These are phyloP conservation scores for Lactifluus hygrophoroides DNA, from an alignment of 768 basidiomycete species.

Conservation along the genomic window DNA sequence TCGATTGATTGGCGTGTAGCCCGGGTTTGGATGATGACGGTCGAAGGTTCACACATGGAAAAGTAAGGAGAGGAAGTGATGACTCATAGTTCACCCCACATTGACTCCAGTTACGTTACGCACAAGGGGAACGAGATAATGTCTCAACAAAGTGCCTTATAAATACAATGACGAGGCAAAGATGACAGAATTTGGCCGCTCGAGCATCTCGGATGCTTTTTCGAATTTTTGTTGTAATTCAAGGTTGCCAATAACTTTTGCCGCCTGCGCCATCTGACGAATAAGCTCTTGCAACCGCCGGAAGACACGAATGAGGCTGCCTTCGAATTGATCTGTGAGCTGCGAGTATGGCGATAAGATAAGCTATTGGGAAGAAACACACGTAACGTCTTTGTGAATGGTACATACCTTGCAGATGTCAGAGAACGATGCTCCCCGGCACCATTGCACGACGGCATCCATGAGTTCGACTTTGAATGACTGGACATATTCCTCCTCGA, in stretches of 20 bases:
- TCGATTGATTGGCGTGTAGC: conserved; percentile 26
- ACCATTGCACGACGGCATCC: conserved; percentile 97
- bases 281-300: conserved; percentile 88
- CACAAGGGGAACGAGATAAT: neutral
- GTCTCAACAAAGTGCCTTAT: conserved; percentile 25
- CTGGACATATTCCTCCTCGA: conserved; percentile 91
- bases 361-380: neutral
- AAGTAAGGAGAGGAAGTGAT: neutral
- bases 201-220: conserved; percentile 85
- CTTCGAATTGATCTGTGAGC: conserved; percentile 96
- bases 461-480: conserved; percentile 98
- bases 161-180: conserved; percentile 84
- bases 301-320: conserved; percentile 93
- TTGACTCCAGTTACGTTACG: neutral
- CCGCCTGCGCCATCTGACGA: conserved; percentile 91
- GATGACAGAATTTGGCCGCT: conserved; percentile 88
- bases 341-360: conserved; percentile 25
- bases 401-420: conserved; percentile 86
- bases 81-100: no score
- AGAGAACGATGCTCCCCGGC: conserved; percentile 91
- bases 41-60: conserved; percentile 11
- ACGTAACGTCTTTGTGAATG: neutral
- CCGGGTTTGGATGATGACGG: no score
- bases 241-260: conserved; percentile 92
- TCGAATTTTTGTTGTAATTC: conserved; percentile 94